A percentile compares a stretch with the other conserved stretches of the same genome.
phyloP scores from a whole-genome alignment of 2,329 filamentous ascomycete genomes.

The Apiospora kogelbergensis region DNA sequence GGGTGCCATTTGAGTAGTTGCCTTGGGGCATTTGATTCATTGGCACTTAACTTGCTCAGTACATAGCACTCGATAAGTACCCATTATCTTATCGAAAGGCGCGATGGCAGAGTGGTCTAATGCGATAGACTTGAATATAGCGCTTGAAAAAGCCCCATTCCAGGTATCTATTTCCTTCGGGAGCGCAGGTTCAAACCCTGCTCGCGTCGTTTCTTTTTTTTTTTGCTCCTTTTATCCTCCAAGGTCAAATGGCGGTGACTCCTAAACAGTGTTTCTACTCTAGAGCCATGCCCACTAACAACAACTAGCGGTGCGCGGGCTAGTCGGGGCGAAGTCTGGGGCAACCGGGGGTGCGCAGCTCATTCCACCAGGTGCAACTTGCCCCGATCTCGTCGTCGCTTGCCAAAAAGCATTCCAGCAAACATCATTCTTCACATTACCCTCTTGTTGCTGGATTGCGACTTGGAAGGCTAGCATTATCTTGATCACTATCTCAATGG shows the following conservation, averaged over 20 bases:
- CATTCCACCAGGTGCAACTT: not conserved
- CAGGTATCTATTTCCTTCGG: slow-evolving; percentile 15
- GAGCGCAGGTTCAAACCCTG: slow-evolving; percentile 16
- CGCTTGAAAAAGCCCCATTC: not conserved
- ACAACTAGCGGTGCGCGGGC: too few species aligned
- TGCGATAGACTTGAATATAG: slow-evolving; percentile 19
- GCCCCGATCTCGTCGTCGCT: not conserved
- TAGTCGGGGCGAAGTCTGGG: too few species aligned
- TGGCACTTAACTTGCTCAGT: too few species aligned
- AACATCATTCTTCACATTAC: too few species aligned
- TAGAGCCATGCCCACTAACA: too few species aligned
- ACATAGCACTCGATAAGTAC: too few species aligned
- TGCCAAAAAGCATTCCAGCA: not conserved
- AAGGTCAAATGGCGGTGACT: too few species aligned
- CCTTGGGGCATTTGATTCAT: too few species aligned
- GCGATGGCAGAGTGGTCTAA: slow-evolving; percentile 18
- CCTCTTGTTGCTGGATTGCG: not conserved
- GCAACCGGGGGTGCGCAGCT: not conserved
- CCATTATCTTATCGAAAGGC: too few species aligned
- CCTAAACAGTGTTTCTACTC: too few species aligned
- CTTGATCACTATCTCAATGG: fast-evolving
- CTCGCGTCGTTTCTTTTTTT: slow-evolving; percentile 10
- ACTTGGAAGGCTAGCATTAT: not conserved
- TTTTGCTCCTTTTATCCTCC: not conserved
- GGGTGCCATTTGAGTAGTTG: too few species aligned